phyloP scores from a whole-genome alignment of 2,329 filamentous ascomycete genomes.

The Diaporthe sp. region DNA sequence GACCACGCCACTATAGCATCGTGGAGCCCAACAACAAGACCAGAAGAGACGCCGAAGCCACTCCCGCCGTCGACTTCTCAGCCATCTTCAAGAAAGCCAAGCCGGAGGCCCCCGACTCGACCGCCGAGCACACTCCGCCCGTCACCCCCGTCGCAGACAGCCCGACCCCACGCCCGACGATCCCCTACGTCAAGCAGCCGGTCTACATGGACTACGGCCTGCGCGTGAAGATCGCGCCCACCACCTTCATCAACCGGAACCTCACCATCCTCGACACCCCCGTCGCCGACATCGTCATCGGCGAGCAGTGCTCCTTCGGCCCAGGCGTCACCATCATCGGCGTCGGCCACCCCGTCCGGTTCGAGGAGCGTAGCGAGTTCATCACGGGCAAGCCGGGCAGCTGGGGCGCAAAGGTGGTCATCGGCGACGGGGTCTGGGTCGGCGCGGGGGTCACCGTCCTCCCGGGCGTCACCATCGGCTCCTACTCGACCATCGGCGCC shows the following conservation, averaged over 20 bases:
- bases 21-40: constrained; percentile 46
- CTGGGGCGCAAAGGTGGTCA: constrained; percentile 50
- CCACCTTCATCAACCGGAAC: constrained; percentile 52
- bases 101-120: not conserved
- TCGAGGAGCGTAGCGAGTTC: constrained; percentile 48
- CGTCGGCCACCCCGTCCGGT: constrained; percentile 48
- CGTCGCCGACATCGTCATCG: constrained; percentile 52
- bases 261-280: constrained; percentile 54
- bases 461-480: constrained; percentile 50
- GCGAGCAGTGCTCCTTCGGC: constrained; percentile 50
- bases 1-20: constrained; percentile 43
- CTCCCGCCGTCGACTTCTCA: constrained; percentile 47
- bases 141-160: constrained; percentile 39
- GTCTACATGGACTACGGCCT: constrained; percentile 52
- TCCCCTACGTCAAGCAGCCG: constrained; percentile 51
- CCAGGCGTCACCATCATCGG: constrained; percentile 50
- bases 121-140: constrained; percentile 7
- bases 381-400: constrained; percentile 45
- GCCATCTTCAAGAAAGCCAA: constrained; percentile 12
- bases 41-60: constrained; percentile 39
- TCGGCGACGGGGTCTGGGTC: constrained; percentile 58
- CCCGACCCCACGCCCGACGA: constrained; percentile 46
- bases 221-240: constrained; percentile 49
- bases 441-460: constrained; percentile 54
- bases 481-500: constrained; percentile 50